Base-by-base conservation (phyloP, 805 yeast species). In the Wickerhamiella cacticola region DNA sequence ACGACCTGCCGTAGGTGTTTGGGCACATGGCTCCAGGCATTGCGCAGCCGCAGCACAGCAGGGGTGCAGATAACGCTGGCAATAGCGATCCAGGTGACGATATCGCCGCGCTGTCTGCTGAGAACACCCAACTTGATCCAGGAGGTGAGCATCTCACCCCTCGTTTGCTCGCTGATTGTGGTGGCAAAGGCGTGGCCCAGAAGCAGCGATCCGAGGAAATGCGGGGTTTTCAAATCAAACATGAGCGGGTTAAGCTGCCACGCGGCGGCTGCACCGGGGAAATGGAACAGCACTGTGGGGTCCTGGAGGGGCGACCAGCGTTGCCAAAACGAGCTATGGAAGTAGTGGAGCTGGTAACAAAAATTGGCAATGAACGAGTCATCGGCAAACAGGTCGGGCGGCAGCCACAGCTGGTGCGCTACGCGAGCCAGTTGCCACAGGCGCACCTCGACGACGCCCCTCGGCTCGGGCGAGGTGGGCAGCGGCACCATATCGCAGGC, bases 11-110 rank as follows among this genome's bases (percentile, higher is more conserved):
- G 63, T 41, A 74, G 68, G 24, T 74, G 73, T 18, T 73, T 71
- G 12, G 82, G 74, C 3, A 87, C 83, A 42, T 69, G 67, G 6
- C 79, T 67, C 97, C 97, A 89, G 1, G 88, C 73, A 47, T 74
- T 72, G 23, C 74, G 67, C 41, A 89, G 68, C 54, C 97, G 73
- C 49, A 89, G 66, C 1, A 89, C 70, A 0, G 96, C 94, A 48
- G 81, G 76, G 0, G 94, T 82, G 57, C 95, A 80, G 1, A 88
- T 71, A 1, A 82, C 72, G 0, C 92, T 79, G 1, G 95, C 85
- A 55, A 89, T 78, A 0, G 95, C 95, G 21, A 86, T 67, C 96
- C 96, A 89, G 25, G 92, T 80, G 0, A 87, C 88, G 88, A 86
- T 85, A 60, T 89, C 94, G 44, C 97, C 97, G 25, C 75, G 67